These are phyloP conservation scores for Clitopilus hobsonii DNA, from an alignment of 768 basidiomycete species.

Conservation along the genomic window DNA sequence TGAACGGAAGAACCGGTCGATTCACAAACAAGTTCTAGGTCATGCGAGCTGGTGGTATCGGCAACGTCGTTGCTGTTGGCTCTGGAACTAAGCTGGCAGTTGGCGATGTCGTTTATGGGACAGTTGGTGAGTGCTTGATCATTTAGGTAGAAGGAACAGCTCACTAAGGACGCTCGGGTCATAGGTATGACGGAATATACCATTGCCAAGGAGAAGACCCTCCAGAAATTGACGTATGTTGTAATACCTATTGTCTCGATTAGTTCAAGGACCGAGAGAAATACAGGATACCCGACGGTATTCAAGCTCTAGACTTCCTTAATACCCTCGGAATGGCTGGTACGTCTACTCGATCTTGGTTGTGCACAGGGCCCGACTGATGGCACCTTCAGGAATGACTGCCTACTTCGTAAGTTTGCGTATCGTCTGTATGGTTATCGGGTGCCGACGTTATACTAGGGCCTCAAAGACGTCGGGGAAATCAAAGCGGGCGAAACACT, in stretches of 20 bases:
- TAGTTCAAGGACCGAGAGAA: not conserved
- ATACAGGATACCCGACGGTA: constrained; percentile 52
- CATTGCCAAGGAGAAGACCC: constrained; percentile 47
- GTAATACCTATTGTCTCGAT: not conserved
- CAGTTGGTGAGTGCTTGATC: constrained; percentile 43
- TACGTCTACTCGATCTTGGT: constrained; percentile 15
- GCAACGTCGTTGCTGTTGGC: constrained; percentile 58
- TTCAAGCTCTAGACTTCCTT: constrained; percentile 69
- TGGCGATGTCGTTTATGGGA: constrained; percentile 68
- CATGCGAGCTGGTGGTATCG: constrained; percentile 72
- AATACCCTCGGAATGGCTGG: constrained; percentile 75
- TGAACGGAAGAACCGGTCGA: not conserved
- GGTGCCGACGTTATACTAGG: too few species aligned
- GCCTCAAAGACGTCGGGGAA: constrained; percentile 74
- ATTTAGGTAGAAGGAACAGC: not conserved
- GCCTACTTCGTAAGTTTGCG: constrained; percentile 70
- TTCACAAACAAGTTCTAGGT: constrained; percentile 27
- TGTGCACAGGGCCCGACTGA: not conserved
- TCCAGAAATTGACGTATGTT: constrained; percentile 54
- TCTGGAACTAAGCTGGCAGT: constrained; percentile 46
- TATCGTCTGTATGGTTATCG: not conserved
- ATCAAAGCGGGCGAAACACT: constrained; percentile 83
- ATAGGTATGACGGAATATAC: constrained; percentile 81
- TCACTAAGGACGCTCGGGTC: not conserved
- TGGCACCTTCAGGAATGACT: constrained; percentile 55